Conservation (phyloP, 345 rosid genomes). For the Pistacia atlantica region DNA sequence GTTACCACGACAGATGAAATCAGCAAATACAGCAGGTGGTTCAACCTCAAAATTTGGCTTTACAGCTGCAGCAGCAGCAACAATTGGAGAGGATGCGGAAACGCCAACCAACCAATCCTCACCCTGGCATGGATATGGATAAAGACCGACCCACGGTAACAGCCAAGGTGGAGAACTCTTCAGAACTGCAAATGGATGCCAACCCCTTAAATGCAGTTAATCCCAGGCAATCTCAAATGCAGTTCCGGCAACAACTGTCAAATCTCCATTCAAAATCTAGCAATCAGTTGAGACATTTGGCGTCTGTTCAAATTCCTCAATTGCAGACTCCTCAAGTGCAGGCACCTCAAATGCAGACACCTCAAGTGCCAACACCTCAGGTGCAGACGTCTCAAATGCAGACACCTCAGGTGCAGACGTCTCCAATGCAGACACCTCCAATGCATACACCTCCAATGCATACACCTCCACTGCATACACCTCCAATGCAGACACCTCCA, state of each 20-base stretch:
- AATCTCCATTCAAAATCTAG: constrained; percentile 25
- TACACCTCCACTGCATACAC: too few species aligned
- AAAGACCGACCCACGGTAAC: constrained; percentile 53
- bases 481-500: too few species aligned
- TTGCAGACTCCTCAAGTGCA: too few species aligned
- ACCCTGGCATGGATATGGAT: constrained; percentile 67
- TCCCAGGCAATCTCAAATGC: constrained; percentile 60
- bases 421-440: too few species aligned
- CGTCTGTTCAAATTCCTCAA: too few species aligned
- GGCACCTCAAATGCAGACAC: too few species aligned
- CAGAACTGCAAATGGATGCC: constrained; percentile 66
- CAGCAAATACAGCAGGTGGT: constrained; percentile 83
- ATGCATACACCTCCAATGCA: too few species aligned
- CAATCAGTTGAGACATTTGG: too few species aligned
- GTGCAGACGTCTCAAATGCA: constrained; percentile 38
- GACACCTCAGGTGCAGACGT: too few species aligned
- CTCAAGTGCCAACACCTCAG: constrained; percentile 34
- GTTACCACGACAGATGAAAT: constrained; percentile 70
- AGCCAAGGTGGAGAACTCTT: constrained; percentile 13
- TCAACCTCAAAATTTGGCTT: constrained; percentile 38
- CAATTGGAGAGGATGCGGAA: constrained; percentile 64
- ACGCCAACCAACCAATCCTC: constrained; percentile 58
- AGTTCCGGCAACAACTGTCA: constrained; percentile 67
- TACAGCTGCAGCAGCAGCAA: constrained; percentile 41
- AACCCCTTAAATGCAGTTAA: constrained; percentile 43